Base-by-base conservation (phyloP, 768 basidiomycete species). In the Scleroderma citrinum region DNA sequence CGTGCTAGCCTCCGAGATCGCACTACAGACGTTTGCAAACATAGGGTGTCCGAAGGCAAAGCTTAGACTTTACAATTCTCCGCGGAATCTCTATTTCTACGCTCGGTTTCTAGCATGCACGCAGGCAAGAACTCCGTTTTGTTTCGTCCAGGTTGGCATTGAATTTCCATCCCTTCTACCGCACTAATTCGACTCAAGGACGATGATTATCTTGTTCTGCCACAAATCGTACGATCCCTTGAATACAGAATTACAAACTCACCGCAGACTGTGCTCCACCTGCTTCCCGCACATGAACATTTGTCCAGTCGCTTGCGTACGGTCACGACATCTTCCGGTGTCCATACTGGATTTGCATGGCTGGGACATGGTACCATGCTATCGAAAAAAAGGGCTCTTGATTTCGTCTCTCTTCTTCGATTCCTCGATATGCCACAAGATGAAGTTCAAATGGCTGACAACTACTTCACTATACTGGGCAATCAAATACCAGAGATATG, bases 391-490 rank as follows among this genome's bases (percentile, higher is more conserved):
- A 63, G 66, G 47, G 75, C 69, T 14, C 61, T 65, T 14, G 66
- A 69, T 16, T 86, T 83, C 58, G 60, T 84, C 16, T 60, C 64
- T 13, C 69, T 84, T 37, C 59, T 84, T 54, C 49, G 66, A 4
- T 29, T 47, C 17, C 62, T 83, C 31, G 69, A 76, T 31, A 62
- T 72, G 34, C 70, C 77, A 0, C 61, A 70, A 3, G 77, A 78
- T 32, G 74, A 82, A 53, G 65, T 71, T 56, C 71, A 75, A 54
- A 85, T 83, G 82, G 80, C 83, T 3, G 85, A 86, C 59, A 86
- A 86, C 52, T 84, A 83, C 55, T 86, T 76, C 57, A 71, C 81
- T 1, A 66, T 86, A 44, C 62, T 85, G 41, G 69, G 67, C 47
- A 85, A 84, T 58, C 63, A 61, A 17, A 58, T 76, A 35, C 76